Percentiles rank a stretch among this genome's conserved stretches.
Conservation (phyloP, 2,329 filamentous ascomycete species). For the Pseudopithomyces chartarum region DNA sequence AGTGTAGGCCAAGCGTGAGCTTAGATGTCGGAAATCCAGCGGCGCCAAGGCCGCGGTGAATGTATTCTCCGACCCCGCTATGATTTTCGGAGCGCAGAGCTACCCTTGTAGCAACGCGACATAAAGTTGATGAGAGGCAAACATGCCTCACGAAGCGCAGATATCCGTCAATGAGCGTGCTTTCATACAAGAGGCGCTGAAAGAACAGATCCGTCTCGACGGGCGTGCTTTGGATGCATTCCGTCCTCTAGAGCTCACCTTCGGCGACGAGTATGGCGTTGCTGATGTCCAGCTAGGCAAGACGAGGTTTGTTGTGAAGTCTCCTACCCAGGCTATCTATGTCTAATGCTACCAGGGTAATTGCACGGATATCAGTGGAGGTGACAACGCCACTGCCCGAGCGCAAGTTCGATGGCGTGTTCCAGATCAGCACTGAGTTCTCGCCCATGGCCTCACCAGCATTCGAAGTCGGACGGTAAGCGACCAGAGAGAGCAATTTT, state of each 20-base stretch:
- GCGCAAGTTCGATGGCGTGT: slow-evolving; percentile 92
- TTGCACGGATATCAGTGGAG: slow-evolving; percentile 85
- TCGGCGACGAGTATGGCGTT: slow-evolving; percentile 90
- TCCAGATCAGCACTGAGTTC: slow-evolving; percentile 89
- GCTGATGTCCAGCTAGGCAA: slow-evolving; percentile 87
- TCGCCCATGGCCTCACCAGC: slow-evolving; percentile 89
- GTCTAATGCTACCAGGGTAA: slow-evolving; percentile 62
- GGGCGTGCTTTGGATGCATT: slow-evolving; percentile 81
- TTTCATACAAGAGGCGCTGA: slow-evolving; percentile 83
- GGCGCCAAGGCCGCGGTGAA: slow-evolving; percentile 24
- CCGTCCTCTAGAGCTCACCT: slow-evolving; percentile 75
- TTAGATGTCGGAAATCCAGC: slow-evolving; percentile 2
- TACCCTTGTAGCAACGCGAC: slow-evolving; percentile 11
- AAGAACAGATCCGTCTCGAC: slow-evolving; percentile 81
- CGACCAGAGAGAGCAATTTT: background rate
- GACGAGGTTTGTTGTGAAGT: slow-evolving; percentile 67
- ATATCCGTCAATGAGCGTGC: slow-evolving; percentile 86
- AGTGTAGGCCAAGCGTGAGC: slow-evolving; percentile 7
- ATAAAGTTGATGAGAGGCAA: slow-evolving; percentile 24
- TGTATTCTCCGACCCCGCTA: slow-evolving; percentile 28
- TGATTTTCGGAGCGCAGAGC: slow-evolving; percentile 24
- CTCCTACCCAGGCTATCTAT: background rate
- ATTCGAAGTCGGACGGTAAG: slow-evolving; percentile 80
- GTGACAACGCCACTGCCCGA: slow-evolving; percentile 84
- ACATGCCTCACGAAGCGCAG: slow-evolving; percentile 90